phyloP scores from a whole-genome alignment of 2,329 filamentous ascomycete species.

The Colletotrichum chlorophyti region DNA sequence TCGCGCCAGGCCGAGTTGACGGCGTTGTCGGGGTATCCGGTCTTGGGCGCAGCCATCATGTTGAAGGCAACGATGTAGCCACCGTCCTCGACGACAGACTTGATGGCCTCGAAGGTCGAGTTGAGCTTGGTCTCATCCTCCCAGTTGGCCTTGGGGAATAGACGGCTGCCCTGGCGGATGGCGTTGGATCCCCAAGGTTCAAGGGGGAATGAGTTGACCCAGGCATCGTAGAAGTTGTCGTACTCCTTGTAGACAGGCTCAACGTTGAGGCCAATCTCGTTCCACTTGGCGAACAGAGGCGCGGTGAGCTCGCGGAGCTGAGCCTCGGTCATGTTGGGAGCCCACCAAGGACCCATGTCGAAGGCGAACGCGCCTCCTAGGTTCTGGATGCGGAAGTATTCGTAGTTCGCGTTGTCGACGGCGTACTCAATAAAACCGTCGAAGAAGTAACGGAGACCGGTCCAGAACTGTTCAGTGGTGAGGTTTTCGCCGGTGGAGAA shows the following conservation, averaged over 20 bases:
- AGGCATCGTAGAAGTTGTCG: slow-evolving; percentile 37
- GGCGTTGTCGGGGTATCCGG: slow-evolving; percentile 42
- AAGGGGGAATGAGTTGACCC: slow-evolving; percentile 34
- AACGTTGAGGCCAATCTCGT: slow-evolving; percentile 36
- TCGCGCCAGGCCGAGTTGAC: slow-evolving; percentile 58
- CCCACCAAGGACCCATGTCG: slow-evolving; percentile 38
- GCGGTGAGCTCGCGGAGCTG: slow-evolving; percentile 44
- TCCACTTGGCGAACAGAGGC: slow-evolving; percentile 40
- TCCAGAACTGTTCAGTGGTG: slow-evolving; percentile 39
- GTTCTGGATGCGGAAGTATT: slow-evolving; percentile 35
- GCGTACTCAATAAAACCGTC: slow-evolving; percentile 35
- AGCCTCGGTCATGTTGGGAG: slow-evolving; percentile 36
- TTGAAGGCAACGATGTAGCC: slow-evolving; percentile 40
- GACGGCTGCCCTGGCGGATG: slow-evolving; percentile 36
- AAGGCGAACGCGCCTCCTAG: slow-evolving; percentile 38
- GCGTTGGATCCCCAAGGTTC: slow-evolving; percentile 34
- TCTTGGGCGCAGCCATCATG: slow-evolving; percentile 30
- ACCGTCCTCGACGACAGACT: slow-evolving; percentile 34
- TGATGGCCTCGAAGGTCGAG: slow-evolving; percentile 36
- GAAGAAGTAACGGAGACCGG: slow-evolving; percentile 33
- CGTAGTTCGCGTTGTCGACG: slow-evolving; percentile 33
- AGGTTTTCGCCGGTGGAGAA: slow-evolving; percentile 38
- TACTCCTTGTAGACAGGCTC: slow-evolving; percentile 35
- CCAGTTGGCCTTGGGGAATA: slow-evolving; percentile 43
- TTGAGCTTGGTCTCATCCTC: slow-evolving; percentile 34